Evolutionary conservation across 1,284 basidiomycete genomes (phyloP), one percentile per base, ranked within the genome.

Genomic region (Lentinula novae-zelandiae): DNA sequence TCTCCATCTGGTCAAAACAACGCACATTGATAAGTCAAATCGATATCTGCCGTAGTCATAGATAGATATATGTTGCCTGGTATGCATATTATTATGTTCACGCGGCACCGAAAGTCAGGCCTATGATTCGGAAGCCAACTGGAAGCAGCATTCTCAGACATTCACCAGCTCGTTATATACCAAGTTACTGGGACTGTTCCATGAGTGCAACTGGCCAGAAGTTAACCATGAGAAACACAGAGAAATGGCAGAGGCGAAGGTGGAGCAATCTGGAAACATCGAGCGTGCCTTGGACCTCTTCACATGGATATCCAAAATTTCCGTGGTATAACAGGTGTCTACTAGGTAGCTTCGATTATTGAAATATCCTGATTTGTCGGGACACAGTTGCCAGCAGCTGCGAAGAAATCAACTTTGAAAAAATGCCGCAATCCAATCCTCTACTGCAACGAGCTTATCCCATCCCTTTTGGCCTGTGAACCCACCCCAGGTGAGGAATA

Each of bases 391-490:
- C 53, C 53, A 36, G 40, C 40, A 34, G 40, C 38, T 50, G 49
- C 31, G 5, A 50, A 15, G 22, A 42, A 27, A 52, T 52, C 6
- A 58, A 20, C 15, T 17, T 44, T n/a, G 5, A 20, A 51, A 58
- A n/a, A 53, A 33, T 15, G 62, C 61, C 2, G 63, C 60, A 27
- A 81, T 53, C 80, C 80, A 82, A 38, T 74, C 67, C 62, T 77
- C 73, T n/a, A 78, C 46, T 8, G 71, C 68, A 59, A 79, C 70
- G 31, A 80, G 71, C 71, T 83, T 82, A 65, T 75, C 71, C 62
- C 76, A 78, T 8, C 81, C 81, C 13, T 66, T 70, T 39, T 76
- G 67, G 2, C 81, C 82, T 0, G 79, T 82, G 60, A 83, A 79
- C 0, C 82, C 81, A 17, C 76, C 74, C n/a, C 78, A 70, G 38